phyloP scores from a whole-genome alignment of 164 flowering plant species.

The Vitis rotundifolia region DNA sequence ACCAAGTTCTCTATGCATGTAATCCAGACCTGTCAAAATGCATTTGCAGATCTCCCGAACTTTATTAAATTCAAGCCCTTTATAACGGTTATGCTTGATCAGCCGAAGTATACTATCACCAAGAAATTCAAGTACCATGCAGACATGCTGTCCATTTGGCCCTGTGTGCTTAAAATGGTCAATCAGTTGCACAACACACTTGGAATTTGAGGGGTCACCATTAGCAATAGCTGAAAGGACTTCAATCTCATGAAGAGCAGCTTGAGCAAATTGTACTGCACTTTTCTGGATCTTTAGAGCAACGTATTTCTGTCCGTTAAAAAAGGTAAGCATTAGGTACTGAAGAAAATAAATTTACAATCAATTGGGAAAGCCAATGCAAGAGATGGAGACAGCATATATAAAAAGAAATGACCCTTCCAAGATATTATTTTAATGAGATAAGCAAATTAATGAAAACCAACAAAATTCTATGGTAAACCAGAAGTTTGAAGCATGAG shows the following conservation, averaged over 20 bases:
- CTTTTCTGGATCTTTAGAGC: conserved; percentile 95
- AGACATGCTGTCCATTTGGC: conserved; percentile 91
- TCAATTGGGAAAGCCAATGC: no score
- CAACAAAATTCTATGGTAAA: no score
- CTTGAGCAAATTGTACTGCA: conserved; percentile 81
- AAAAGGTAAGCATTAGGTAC: neutral
- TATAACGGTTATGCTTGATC: conserved; percentile 69
- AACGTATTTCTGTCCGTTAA: conserved; percentile 59
- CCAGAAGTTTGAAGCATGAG: no score
- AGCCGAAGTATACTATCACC: conserved; percentile 86
- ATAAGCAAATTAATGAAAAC: no score
- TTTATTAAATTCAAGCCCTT: conserved; percentile 63
- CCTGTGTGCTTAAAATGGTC: conserved; percentile 93
- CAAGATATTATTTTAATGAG: no score
- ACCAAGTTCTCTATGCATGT: conserved; percentile 78
- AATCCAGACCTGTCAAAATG: conserved; percentile 79
- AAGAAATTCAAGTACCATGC: conserved; percentile 92
- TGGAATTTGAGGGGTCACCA: conserved; percentile 68
- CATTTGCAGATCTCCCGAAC: conserved; percentile 85
- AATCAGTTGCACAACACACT: conserved; percentile 58
- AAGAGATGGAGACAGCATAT: no score
- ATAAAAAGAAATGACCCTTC: no score
- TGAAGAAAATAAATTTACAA: no score
- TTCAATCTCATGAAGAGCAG: conserved; percentile 91
- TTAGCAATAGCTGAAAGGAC: conserved; percentile 67